phyloP scores from a whole-genome alignment of 352 stramenopile genomes.

The Pythium folliculosum region DNA sequence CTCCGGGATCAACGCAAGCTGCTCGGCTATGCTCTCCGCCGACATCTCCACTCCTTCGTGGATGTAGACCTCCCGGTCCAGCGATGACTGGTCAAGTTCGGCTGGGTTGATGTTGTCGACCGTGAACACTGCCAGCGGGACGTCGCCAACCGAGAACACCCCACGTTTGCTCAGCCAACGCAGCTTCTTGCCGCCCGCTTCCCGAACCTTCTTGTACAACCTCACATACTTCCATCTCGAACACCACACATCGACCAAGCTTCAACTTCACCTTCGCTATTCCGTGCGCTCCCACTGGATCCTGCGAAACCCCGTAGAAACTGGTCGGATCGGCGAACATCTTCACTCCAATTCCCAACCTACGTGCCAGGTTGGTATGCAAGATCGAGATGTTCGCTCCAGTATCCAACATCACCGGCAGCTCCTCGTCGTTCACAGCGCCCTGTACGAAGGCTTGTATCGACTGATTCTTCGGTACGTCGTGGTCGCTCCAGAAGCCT shows the following conservation, averaged over 20 bases:
- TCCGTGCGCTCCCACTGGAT: slow-evolving; percentile 12
- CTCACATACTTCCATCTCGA: slow-evolving; percentile 18
- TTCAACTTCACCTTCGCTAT: slow-evolving; percentile 12
- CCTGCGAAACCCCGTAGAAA: slow-evolving; percentile 21
- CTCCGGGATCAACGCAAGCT: slow-evolving; percentile 31
- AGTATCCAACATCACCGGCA: slow-evolving; percentile 26
- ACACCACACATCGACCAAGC: slow-evolving; percentile 12
- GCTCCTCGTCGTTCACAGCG: background rate
- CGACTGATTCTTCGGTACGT: slow-evolving; percentile 1
- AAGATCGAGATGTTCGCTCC: slow-evolving; percentile 22
- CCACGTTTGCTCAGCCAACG: background rate
- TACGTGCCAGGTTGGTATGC: slow-evolving; percentile 23
- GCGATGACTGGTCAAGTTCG: slow-evolving; percentile 8
- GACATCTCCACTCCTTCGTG: slow-evolving; percentile 18
- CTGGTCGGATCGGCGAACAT: slow-evolving; percentile 14
- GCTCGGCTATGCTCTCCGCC: slow-evolving; percentile 15
- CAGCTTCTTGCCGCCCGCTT: background rate
- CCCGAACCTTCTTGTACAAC: background rate
- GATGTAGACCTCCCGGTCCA: slow-evolving; percentile 10
- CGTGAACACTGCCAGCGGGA: slow-evolving; percentile 5
- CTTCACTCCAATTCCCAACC: slow-evolving; percentile 13
- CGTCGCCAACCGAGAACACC: background rate
- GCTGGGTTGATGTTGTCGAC: background rate
- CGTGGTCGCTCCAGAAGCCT: slow-evolving; percentile 18
- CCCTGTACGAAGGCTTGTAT: slow-evolving; percentile 20